Evolutionary conservation across 106 monocot genomes (phyloP).

Genomic region (Allium sativum): DNA sequence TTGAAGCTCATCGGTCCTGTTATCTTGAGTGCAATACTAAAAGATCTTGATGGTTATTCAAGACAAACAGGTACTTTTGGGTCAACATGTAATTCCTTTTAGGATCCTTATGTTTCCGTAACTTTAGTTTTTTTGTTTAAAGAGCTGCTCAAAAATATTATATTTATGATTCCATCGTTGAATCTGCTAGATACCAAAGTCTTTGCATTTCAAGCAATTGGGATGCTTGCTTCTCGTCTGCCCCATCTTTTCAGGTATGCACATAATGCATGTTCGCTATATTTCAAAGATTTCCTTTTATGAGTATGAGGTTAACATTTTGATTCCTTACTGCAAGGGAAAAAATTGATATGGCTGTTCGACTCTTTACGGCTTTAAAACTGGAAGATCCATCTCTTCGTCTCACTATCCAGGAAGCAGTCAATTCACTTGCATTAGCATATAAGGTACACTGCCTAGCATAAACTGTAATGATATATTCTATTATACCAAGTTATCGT

Average conservation of each 20-base stretch:
- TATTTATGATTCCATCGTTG: constrained; percentile 13
- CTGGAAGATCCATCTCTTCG: constrained; percentile 79
- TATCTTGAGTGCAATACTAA: constrained; percentile 76
- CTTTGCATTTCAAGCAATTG: constrained; percentile 91
- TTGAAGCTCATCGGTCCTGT: constrained; percentile 93
- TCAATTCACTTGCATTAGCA: constrained; percentile 64
- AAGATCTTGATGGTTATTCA: constrained; percentile 59
- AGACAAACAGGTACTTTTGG: constrained; percentile 44
- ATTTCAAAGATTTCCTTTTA: no score
- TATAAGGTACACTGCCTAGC: constrained; percentile 51
- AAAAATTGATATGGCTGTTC: constrained; percentile 78
- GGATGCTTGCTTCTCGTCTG: constrained; percentile 85
- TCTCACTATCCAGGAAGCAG: constrained; percentile 75
- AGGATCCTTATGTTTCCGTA: no score
- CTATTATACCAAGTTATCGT: no score
- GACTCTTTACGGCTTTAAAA: constrained; percentile 83
- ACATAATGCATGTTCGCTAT: not conserved
- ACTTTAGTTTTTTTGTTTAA: no score
- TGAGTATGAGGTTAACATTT: not conserved
- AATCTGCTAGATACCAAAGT: constrained; percentile 42
- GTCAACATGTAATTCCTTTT: not conserved
- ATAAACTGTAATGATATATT: not conserved
- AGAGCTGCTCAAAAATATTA: not conserved
- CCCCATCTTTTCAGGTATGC: constrained; percentile 85
- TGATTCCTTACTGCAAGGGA: constrained; percentile 35